These are phyloP conservation scores for Flaveria brownii DNA, from an alignment of 129 eudicot genomes.

Conservation along the genomic window DNA sequence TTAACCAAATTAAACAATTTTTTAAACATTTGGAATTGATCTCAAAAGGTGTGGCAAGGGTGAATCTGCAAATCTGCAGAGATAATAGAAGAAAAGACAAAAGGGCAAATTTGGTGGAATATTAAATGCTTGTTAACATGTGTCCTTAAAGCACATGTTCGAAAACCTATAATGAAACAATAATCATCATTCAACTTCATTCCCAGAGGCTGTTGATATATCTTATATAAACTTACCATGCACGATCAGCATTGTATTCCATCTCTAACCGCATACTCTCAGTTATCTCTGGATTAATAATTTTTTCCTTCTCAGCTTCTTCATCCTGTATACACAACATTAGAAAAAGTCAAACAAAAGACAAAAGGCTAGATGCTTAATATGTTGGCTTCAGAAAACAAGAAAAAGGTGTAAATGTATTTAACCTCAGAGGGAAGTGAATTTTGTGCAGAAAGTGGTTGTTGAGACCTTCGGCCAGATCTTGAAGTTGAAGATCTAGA, in stretches of 20 bases:
- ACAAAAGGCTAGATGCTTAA: slow-evolving; percentile 11
- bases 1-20: neutral
- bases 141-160: neutral
- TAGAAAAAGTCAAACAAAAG: slow-evolving; percentile 15
- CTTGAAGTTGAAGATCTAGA: slow-evolving; percentile 66
- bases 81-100: neutral
- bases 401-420: slow-evolving; percentile 6
- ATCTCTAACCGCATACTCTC: slow-evolving; percentile 64
- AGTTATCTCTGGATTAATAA: slow-evolving; percentile 47
- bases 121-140: neutral
- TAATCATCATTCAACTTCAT: neutral
- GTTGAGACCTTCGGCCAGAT: slow-evolving; percentile 53
- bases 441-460: slow-evolving; percentile 30
- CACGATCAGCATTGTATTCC: slow-evolving; percentile 76
- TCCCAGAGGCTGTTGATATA: neutral
- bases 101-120: neutral
- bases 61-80: neutral
- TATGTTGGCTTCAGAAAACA: neutral
- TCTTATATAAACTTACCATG: slow-evolving; percentile 43
- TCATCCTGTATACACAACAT: slow-evolving; percentile 36
- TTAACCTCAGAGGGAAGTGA: slow-evolving; percentile 52
- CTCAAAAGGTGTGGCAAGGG: neutral
- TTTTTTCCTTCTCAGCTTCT: slow-evolving; percentile 38
- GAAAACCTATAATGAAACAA: neutral
- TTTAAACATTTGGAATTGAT: neutral